These are phyloP conservation scores for Aureobasidium sp. DNA, from an alignment of 2,329 filamentous ascomycete genomes.

Conservation along the genomic window DNA sequence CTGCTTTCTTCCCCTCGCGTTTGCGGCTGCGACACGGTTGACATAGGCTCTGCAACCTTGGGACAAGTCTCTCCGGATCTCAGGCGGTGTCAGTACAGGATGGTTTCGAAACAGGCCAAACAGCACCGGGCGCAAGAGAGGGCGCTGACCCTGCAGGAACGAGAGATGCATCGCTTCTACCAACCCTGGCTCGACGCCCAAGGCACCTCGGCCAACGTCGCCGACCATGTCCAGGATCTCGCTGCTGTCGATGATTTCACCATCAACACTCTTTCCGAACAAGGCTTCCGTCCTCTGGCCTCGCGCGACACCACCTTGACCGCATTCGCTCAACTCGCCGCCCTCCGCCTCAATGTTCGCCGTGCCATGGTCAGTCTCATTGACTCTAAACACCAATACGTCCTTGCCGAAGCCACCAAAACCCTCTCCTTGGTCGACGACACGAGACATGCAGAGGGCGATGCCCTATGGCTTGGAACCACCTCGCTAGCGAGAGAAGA, in stretches of 20 bases:
- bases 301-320: slow-evolving; percentile 27
- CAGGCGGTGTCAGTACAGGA: background rate
- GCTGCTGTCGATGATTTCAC: background rate
- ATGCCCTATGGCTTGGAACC: slow-evolving; percentile 28
- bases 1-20: too few relatives aligned
- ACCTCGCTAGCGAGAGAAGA: slow-evolving; percentile 24
- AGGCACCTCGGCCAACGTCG: slow-evolving; percentile 20
- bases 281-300: slow-evolving; percentile 18
- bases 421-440: slow-evolving; percentile 31
- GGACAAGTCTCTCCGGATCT: background rate
- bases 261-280: slow-evolving; percentile 15
- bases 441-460: slow-evolving; percentile 23
- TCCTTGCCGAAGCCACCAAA: slow-evolving; percentile 41
- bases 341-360: slow-evolving; percentile 27
- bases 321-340: slow-evolving; percentile 28
- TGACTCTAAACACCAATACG: slow-evolving; percentile 40
- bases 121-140: slow-evolving; percentile 1
- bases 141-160: slow-evolving; percentile 14
- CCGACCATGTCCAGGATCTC: slow-evolving; percentile 10
- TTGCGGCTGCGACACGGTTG: too few relatives aligned
- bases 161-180: slow-evolving; percentile 16
- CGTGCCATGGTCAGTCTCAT: slow-evolving; percentile 36
- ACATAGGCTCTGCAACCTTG: background rate
- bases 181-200: slow-evolving; percentile 21
- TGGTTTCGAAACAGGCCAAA: background rate